Percentiles rank a stretch among this genome's conserved stretches.
Conservation (phyloP, 768 basidiomycete species). For the Udeniomyces megalosporus region DNA sequence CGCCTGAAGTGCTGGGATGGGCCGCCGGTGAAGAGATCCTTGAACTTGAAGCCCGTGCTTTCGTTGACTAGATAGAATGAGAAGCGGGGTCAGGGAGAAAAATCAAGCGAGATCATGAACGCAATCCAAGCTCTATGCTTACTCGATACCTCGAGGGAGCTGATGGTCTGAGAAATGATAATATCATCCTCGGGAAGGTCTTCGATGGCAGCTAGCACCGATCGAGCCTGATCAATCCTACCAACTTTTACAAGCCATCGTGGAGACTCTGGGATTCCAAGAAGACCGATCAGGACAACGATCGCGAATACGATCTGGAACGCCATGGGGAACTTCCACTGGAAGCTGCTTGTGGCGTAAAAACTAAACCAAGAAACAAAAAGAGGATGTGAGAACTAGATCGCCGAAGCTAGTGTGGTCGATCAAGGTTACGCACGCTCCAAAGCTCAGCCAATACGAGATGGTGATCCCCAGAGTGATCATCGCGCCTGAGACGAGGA, state of each 20-base stretch:
- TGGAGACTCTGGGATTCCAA: conserved; percentile 21
- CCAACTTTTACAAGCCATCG: conserved; percentile 43
- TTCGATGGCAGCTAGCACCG: conserved; percentile 48
- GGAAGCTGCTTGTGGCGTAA: conserved; percentile 37
- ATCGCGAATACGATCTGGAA: conserved; percentile 44
- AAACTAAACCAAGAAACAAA: no score
- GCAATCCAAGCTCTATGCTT: no score
- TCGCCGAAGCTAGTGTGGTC: no score
- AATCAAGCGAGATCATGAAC: no score
- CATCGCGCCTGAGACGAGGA: background rate
- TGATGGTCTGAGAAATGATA: conserved; percentile 27
- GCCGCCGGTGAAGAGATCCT: conserved; percentile 43
- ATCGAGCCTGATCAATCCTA: conserved; percentile 41
- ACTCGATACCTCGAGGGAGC: conserved; percentile 41
- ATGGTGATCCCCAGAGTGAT: conserved; percentile 51
- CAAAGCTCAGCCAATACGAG: conserved; percentile 45
- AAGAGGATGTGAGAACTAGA: no score
- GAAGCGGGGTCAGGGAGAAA: no score
- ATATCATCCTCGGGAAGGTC: conserved; percentile 38
- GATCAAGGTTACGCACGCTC: background rate
- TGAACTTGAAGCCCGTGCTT: conserved; percentile 31
- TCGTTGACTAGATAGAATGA: no score
- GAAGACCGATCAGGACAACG: conserved; percentile 34
- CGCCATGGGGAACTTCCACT: conserved; percentile 49
- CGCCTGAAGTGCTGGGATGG: conserved; percentile 47